Percentiles rank a stretch among this genome's conserved stretches.
Evolutionary conservation across 2,329 filamentous ascomycete genomes (phyloP).

Genomic region (Ambrosiella beaveri): DNA sequence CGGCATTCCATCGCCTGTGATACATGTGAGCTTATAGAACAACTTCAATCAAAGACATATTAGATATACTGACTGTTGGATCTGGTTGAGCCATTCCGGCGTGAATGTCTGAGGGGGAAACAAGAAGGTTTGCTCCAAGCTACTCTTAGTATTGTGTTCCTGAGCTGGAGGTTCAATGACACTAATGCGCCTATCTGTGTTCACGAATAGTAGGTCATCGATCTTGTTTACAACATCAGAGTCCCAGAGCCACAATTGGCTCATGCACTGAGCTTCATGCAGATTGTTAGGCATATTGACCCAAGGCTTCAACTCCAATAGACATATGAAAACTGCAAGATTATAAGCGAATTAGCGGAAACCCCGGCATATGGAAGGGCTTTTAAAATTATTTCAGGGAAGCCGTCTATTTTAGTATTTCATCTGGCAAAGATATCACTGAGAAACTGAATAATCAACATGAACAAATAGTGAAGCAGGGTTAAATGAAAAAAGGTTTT

Average conservation of each 20-base stretch:
- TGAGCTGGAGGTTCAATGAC: too few species aligned
- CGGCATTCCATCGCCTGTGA: slow-evolving; percentile 52
- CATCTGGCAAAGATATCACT: too few species aligned
- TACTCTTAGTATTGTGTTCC: slow-evolving; percentile 41
- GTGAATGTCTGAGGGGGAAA: slow-evolving; percentile 66
- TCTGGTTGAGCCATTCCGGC: slow-evolving; percentile 65
- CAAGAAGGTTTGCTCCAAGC: slow-evolving; percentile 62
- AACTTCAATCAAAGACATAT: neutral
- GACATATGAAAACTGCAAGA: too few species aligned
- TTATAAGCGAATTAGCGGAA: too few species aligned
- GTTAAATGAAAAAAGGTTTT: too few species aligned
- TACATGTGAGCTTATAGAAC: neutral
- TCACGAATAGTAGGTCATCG: slow-evolving; percentile 7
- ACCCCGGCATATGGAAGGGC: too few species aligned
- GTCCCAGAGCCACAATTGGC: slow-evolving; percentile 3
- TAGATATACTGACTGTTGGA: slow-evolving; percentile 50
- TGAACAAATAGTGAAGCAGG: too few species aligned
- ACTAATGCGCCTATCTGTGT: neutral
- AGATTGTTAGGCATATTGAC: neutral
- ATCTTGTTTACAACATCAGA: slow-evolving; percentile 5
- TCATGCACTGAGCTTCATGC: neutral
- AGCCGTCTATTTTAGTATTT: too few species aligned
- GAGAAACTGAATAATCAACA: too few species aligned
- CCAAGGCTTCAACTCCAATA: too few species aligned
- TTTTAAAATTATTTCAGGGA: too few species aligned